Percentiles rank a stretch among this genome's conserved stretches.
These are phyloP conservation scores for Yarrowia bubula DNA, from an alignment of 805 yeast species.

Conservation along the genomic window DNA sequence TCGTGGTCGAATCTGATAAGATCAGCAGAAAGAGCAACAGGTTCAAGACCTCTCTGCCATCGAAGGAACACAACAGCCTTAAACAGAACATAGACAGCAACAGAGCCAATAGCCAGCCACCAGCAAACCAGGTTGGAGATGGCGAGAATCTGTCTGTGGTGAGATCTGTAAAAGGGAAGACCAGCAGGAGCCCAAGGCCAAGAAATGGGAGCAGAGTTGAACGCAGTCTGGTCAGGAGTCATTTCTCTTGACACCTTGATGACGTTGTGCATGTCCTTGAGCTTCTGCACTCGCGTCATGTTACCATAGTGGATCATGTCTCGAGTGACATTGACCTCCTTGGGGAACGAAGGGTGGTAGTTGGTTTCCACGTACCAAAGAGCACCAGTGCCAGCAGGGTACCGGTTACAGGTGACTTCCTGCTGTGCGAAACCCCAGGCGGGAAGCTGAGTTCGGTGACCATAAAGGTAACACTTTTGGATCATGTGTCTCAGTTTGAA, in stretches of 20 bases:
- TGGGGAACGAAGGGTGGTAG: slow-evolving; percentile 46
- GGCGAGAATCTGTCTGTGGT: slow-evolving; percentile 29
- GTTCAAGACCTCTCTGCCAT: slow-evolving; percentile 29
- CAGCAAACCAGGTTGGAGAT: slow-evolving; percentile 30
- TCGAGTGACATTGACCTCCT: slow-evolving; percentile 1
- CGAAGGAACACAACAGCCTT: slow-evolving; percentile 20
- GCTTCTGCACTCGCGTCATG: slow-evolving; percentile 27
- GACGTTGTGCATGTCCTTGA: slow-evolving; percentile 29
- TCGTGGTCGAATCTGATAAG: slow-evolving; percentile 60
- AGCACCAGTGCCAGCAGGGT: slow-evolving; percentile 56
- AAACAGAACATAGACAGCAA: slow-evolving; percentile 27
- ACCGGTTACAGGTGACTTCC: slow-evolving; percentile 71
- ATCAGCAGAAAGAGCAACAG: slow-evolving; percentile 1
- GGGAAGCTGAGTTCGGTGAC: slow-evolving; percentile 63
- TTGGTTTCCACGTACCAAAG: slow-evolving; percentile 64
- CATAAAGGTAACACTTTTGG: slow-evolving; percentile 57
- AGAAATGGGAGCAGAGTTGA: slow-evolving; percentile 22
- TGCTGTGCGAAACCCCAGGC: slow-evolving; percentile 66
- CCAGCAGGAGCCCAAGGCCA: slow-evolving; percentile 28
- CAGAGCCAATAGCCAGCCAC: slow-evolving; percentile 16
- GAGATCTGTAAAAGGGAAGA: slow-evolving; percentile 12
- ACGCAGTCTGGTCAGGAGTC: not conserved
- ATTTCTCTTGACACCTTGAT: slow-evolving; percentile 26
- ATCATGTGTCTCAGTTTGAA: slow-evolving; percentile 59
- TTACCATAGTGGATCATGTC: slow-evolving; percentile 28